Base-by-base conservation (phyloP, 2,329 filamentous ascomycete species). In the Aureobasidium mangrovei region DNA sequence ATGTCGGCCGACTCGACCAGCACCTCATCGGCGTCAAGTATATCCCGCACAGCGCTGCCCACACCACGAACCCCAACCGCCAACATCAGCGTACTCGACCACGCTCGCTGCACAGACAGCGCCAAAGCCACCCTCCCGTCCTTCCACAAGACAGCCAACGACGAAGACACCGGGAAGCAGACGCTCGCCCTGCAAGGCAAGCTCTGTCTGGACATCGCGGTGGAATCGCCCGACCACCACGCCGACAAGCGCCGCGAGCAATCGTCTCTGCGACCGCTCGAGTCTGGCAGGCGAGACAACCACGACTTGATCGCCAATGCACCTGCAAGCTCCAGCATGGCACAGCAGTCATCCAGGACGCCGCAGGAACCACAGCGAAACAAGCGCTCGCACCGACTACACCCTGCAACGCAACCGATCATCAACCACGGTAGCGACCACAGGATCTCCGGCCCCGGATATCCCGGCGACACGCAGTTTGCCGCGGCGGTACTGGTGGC, bases 1-100 rank as follows among this genome's bases (percentile, higher is more conserved):
- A 10, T 51, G 10, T 42, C 47, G 3, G 47, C 47, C 28, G 47
- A 51, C 31, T 51, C 47, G 24, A 51, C 38, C 4, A 51, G 47
- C 24, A 35, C 47, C 18, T 51, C 47, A 31, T 51, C 47, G 28
- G 33, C 47, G 10, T 41, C 38, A 26, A 51, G 47, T 35, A 41
- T n/a, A 35, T 9, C 26, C 27, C 46, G 36, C 24, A 32, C 27
- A 3, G 7, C n/a, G n/a, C 46, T 36, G 9, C 26, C 27, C 32
- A 31, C 24, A 18, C 18, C 18, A 18, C 18, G 36, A 49, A 24
- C 46, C 35, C 35, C 39, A 33, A 36, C 46, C 35, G 46, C 46
- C n/a, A 49, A 36, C 31, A 18, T 29, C 18, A 35, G 33, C 47
- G 33, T 51, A 42, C 38, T 33, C 38, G 47, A 27, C 47, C 26